Percentiles rank a stretch among this genome's conserved stretches.
These are phyloP conservation scores for Penstemon eatonii DNA, from an alignment of 257 asterid species.

Conservation along the genomic window DNA sequence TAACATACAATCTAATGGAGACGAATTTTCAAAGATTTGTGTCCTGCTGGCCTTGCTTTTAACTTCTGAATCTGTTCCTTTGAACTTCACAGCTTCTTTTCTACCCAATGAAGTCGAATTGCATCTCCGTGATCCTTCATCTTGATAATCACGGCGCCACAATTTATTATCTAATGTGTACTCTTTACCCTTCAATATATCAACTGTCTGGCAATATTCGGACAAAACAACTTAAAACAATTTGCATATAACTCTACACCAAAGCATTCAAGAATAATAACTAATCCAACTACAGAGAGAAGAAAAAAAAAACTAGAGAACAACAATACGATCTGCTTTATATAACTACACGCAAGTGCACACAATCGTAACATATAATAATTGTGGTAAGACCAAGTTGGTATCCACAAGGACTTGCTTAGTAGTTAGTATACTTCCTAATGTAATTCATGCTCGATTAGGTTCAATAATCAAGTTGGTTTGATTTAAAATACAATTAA, in stretches of 20 bases:
- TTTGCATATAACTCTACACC: conserved; percentile 18
- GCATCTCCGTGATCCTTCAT: conserved; percentile 36
- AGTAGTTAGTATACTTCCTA: no score
- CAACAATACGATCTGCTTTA: background rate
- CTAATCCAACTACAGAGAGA: background rate
- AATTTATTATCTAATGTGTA: conserved; percentile 41
- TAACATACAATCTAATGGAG: conserved; percentile 46
- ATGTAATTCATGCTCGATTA: no score
- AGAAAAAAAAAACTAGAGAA: background rate
- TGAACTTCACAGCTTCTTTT: conserved; percentile 32
- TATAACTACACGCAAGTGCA: no score
- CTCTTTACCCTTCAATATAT: conserved; percentile 46
- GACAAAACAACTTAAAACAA: conserved; percentile 15
- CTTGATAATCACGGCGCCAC: conserved; percentile 40
- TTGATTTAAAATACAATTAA: no score
- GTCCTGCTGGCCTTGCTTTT: conserved; percentile 30
- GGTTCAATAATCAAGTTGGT: no score
- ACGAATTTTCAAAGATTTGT: conserved; percentile 40
- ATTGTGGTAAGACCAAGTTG: no score
- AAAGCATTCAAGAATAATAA: conserved; percentile 8
- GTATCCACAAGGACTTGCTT: no score
- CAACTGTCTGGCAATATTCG: conserved; percentile 55
- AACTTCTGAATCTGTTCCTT: conserved; percentile 36
- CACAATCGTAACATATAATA: no score
- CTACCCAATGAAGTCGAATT: conserved; percentile 36